phyloP scores from a whole-genome alignment of 495 filamentous ascomycete species.

The Hypoxylon cercidicola region DNA sequence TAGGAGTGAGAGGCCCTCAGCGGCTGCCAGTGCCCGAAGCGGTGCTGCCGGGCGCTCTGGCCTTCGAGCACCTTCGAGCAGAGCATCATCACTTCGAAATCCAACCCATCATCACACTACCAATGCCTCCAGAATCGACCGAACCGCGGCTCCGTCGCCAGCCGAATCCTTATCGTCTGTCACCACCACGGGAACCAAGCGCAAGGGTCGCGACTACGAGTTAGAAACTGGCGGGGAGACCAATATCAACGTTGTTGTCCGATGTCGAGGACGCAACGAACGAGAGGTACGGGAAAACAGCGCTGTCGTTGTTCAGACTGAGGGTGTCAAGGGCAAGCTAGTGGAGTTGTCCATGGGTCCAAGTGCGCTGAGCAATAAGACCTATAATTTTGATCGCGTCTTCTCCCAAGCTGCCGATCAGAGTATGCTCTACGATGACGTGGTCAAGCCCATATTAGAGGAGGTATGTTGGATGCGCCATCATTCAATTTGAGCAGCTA shows the following conservation, averaged over 20 bases:
- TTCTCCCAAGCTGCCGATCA: slow-evolving; percentile 97
- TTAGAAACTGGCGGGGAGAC: slow-evolving; percentile 79
- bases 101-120: slow-evolving; percentile 36
- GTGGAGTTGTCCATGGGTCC: slow-evolving; percentile 93
- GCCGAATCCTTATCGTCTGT: slow-evolving; percentile 69
- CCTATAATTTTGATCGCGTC: slow-evolving; percentile 95
- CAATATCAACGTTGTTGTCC: slow-evolving; percentile 96
- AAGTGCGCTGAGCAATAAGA: slow-evolving; percentile 91
- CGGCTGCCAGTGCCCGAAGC: slow-evolving; percentile 37
- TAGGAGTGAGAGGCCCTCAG: slow-evolving; percentile 42
- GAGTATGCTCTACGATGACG: slow-evolving; percentile 90
- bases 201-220: slow-evolving; percentile 87
- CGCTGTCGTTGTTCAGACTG: slow-evolving; percentile 86
- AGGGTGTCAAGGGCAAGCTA: slow-evolving; percentile 82
- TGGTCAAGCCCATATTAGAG: slow-evolving; percentile 88
- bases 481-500: background rate
- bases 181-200: slow-evolving; percentile 67
- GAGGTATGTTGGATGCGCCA: slow-evolving; percentile 68
- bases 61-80: slow-evolving; percentile 46
- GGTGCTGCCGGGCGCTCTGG: slow-evolving; percentile 35
- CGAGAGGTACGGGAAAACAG: slow-evolving; percentile 93
- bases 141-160: slow-evolving; percentile 68
- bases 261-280: slow-evolving; percentile 91
- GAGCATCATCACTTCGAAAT: slow-evolving; percentile 38
- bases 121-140: slow-evolving; percentile 48